These are phyloP conservation scores for Prunus armeniaca DNA, from an alignment of 306 rosid species.

Conservation along the genomic window DNA sequence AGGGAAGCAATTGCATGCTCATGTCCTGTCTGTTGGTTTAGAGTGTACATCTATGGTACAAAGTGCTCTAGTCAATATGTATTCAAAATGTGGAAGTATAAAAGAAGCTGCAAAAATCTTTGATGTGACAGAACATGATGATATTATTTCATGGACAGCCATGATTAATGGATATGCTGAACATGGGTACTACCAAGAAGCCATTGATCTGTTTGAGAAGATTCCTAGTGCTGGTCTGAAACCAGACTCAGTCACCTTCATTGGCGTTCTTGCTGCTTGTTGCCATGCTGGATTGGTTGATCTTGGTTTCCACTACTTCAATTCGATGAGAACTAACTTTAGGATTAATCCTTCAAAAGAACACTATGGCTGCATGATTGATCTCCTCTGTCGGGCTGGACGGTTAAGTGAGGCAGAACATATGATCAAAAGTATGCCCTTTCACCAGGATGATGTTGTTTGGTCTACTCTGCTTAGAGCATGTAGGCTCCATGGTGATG, in stretches of 20 bases:
- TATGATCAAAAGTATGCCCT: conserved; percentile 60
- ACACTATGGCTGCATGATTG: conserved; percentile 76
- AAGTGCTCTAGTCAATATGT: conserved; percentile 71
- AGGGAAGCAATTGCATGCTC: conserved; percentile 80
- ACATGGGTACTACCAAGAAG: conserved; percentile 67
- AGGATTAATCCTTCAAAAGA: conserved; percentile 61
- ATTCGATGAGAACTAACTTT: conserved; percentile 44
- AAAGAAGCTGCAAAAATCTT: conserved; percentile 61
- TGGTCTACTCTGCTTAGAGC: conserved; percentile 88
- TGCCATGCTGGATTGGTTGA: conserved; percentile 76
- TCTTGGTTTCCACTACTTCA: conserved; percentile 66
- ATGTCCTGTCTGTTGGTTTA: conserved; percentile 49
- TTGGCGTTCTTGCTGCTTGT: conserved; percentile 72
- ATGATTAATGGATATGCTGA: conserved; percentile 77
- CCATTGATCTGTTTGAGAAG: conserved; percentile 66
- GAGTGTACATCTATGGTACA: conserved; percentile 53
- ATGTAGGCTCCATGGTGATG: conserved; percentile 57
- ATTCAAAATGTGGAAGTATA: conserved; percentile 70
- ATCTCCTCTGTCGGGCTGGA: conserved; percentile 85
- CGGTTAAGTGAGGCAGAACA: conserved; percentile 59
- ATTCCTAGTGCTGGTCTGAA: conserved; percentile 45
- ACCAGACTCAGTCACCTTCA: conserved; percentile 69
- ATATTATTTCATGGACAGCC: conserved; percentile 75
- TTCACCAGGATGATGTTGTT: conserved; percentile 61
- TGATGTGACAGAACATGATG: conserved; percentile 24